Conservation (phyloP, 1,139 yeast species). For the Sugiyamaella novakii region DNA sequence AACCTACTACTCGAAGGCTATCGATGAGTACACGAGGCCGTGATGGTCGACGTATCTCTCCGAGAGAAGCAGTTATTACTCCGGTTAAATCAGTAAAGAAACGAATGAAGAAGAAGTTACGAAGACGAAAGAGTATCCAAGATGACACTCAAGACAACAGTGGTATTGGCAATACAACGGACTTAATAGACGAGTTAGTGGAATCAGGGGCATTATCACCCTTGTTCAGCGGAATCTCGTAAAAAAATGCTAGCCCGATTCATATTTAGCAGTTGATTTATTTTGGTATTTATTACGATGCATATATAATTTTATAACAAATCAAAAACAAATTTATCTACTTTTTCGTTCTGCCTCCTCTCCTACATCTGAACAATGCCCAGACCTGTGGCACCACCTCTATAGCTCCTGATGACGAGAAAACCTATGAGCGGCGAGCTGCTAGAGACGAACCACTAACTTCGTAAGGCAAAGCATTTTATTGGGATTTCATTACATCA, state of each 20-base stretch:
- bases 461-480: too few species aligned
- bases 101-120: slow-evolving; percentile 28
- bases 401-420: too few species aligned
- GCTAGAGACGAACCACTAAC: too few species aligned
- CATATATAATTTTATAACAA: slow-evolving; percentile 16
- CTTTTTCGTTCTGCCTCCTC: background rate
- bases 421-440: too few species aligned
- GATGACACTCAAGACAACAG: slow-evolving; percentile 21
- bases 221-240: slow-evolving; percentile 37
- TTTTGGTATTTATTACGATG: slow-evolving; percentile 19
- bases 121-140: slow-evolving; percentile 30
- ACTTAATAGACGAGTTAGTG: slow-evolving; percentile 42
- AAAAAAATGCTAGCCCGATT: slow-evolving; percentile 12
- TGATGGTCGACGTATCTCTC: slow-evolving; percentile 22
- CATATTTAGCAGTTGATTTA: slow-evolving; percentile 12
- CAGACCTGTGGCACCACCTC: background rate
- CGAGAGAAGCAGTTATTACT: slow-evolving; percentile 42
- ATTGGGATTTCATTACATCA: slow-evolving; percentile 16
- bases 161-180: slow-evolving; percentile 27
- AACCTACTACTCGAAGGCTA: slow-evolving; percentile 22
- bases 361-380: background rate
- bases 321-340: background rate
- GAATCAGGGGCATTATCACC: slow-evolving; percentile 44
- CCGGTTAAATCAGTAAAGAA: slow-evolving; percentile 36
- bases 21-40: slow-evolving; percentile 19